Conservation (phyloP, 352 stramenopile genomes). For the Thalassiosira hispida region DNA sequence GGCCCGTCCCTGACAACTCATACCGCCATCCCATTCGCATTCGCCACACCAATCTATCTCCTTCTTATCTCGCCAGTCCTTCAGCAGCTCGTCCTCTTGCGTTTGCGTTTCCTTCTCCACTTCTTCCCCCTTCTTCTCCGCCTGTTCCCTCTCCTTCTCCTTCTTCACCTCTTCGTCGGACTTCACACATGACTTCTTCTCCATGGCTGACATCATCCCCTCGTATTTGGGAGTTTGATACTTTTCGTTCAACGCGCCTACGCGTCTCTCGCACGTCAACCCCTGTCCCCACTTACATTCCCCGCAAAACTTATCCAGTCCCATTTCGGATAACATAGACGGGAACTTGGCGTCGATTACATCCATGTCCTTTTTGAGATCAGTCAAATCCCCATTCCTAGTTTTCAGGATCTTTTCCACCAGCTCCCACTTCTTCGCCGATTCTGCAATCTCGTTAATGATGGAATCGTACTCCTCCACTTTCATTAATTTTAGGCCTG, state of each 20-base stretch:
- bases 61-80: not conserved
- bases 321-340: too few relatives aligned
- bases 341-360: too few relatives aligned
- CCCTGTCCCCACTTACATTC: not conserved
- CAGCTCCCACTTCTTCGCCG: not conserved
- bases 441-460: not conserved
- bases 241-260: not conserved
- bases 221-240: not conserved
- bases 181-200: not conserved
- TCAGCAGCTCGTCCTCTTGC: not conserved
- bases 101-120: not conserved
- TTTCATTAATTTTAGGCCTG: constrained; percentile 12
- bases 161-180: not conserved
- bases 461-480: constrained; percentile 1
- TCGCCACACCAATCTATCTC: not conserved
- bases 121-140: not conserved
- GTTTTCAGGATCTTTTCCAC: too few relatives aligned
- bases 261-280: not conserved
- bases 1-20: not conserved
- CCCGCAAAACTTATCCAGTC: not conserved
- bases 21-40: not conserved
- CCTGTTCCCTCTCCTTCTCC: constrained; percentile 1
- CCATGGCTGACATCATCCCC: not conserved
- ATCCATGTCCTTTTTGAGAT: too few relatives aligned
- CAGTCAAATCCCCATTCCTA: too few relatives aligned